phyloP scores from a whole-genome alignment of 768 basidiomycete species.

The Collybia mongolica region DNA sequence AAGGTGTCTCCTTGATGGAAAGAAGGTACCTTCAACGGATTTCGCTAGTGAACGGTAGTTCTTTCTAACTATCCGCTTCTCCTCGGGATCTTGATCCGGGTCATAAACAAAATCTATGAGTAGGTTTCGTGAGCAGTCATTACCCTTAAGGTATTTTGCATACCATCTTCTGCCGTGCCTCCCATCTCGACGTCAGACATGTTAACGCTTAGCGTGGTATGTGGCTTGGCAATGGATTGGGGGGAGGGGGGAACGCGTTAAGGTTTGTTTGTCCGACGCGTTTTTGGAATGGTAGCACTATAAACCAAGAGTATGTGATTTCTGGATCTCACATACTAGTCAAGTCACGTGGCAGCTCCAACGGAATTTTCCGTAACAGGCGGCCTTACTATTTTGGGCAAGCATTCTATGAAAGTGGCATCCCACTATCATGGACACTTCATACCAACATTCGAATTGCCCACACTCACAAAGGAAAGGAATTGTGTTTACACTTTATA shows the following conservation, averaged over 20 bases:
- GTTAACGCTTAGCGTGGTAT: neutral
- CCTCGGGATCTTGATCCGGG: conserved; percentile 82
- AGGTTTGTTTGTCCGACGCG: conserved; percentile 29
- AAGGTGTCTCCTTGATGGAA: neutral
- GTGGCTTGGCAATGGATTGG: conserved; percentile 11
- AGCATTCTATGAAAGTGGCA: no score
- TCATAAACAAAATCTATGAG: conserved; percentile 55
- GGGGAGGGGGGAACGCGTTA: conserved; percentile 28
- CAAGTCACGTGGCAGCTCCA: no score
- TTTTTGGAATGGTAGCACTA: no score
- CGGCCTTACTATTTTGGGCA: no score
- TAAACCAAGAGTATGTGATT: no score
- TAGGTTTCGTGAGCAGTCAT: neutral
- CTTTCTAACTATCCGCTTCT: conserved; percentile 72
- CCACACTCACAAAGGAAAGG: no score
- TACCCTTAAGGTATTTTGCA: neutral
- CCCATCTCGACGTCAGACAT: conserved; percentile 34
- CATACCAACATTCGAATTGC: no score
- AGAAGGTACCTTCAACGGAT: conserved; percentile 58
- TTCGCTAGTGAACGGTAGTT: conserved; percentile 69
- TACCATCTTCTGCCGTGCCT: conserved; percentile 11
- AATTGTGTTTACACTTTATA: no score
- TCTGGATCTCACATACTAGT: no score
- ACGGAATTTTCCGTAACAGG: no score
- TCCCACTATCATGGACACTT: no score